Percentiles rank a stretch among this genome's conserved stretches.
Evolutionary conservation across 768 basidiomycete genomes (phyloP).

Genomic region (Gelatoporia subvermispora): DNA sequence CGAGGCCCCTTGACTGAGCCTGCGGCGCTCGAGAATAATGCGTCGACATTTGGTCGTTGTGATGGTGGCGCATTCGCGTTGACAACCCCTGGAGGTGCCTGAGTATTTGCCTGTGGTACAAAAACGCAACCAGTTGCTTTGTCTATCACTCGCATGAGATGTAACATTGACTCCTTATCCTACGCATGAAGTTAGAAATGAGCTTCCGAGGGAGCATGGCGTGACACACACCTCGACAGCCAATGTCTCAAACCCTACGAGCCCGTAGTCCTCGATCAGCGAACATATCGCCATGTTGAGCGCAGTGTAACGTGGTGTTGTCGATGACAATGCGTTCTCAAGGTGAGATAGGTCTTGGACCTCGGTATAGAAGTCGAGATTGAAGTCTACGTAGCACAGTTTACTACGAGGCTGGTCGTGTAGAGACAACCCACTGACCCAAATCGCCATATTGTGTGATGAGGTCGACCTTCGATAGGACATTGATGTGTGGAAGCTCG

Average conservation of each 20-base stretch:
- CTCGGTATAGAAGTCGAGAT: conserved; percentile 96
- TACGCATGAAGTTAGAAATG: conserved; percentile 25
- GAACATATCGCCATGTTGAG: conserved; percentile 90
- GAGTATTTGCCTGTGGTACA: conserved; percentile 46
- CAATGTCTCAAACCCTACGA: conserved; percentile 95
- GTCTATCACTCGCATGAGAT: conserved; percentile 79
- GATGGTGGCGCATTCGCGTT: conserved; percentile 32
- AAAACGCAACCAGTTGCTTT: conserved; percentile 91
- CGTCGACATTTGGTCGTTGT: conserved; percentile 57
- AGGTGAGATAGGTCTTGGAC: conserved; percentile 93
- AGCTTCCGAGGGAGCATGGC: background rate
- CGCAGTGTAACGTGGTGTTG: conserved; percentile 65
- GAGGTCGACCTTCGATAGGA: conserved; percentile 94
- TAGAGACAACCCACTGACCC: conserved; percentile 43
- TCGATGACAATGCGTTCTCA: conserved; percentile 61
- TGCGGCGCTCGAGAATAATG: conserved; percentile 63
- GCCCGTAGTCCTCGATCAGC: conserved; percentile 86
- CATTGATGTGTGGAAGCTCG: conserved; percentile 97
- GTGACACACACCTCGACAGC: conserved; percentile 75
- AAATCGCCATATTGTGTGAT: conserved; percentile 86
- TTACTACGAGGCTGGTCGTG: conserved; percentile 1
- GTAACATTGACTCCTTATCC: conserved; percentile 95
- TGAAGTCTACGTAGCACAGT: conserved; percentile 64
- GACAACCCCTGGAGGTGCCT: conserved; percentile 27
- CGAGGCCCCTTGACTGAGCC: conserved; percentile 46